Conservation (phyloP, 306 rosid genomes). For the Cyclanthera cordifolia region DNA sequence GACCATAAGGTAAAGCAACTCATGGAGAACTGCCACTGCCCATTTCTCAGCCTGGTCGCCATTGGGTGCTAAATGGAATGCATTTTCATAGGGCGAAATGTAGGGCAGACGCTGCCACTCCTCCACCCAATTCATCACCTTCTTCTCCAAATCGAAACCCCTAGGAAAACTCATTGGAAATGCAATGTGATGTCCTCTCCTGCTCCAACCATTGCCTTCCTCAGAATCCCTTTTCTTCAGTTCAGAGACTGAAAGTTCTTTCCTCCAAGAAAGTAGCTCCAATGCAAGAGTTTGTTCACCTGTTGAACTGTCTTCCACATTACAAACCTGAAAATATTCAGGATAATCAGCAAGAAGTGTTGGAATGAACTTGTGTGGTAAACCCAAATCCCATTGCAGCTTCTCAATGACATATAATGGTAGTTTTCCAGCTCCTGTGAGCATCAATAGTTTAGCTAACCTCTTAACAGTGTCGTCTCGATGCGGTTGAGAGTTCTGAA, state of each 20-base stretch:
- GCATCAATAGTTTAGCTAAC: conserved; percentile 65
- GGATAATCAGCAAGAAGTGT: conserved; percentile 60
- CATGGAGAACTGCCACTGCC: conserved; percentile 70
- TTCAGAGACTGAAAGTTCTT: conserved; percentile 53
- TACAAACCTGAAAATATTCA: conserved; percentile 58
- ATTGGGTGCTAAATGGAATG: conserved; percentile 45
- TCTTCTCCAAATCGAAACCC: conserved; percentile 65
- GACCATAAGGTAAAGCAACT: conserved; percentile 57
- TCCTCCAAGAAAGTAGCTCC: conserved; percentile 61
- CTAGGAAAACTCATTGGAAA: conserved; percentile 61
- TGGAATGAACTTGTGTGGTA: conserved; percentile 42
- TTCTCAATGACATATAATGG: conserved; percentile 55
- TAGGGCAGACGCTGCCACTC: conserved; percentile 79
- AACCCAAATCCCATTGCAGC: conserved; percentile 83
- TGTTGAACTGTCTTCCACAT: conserved; percentile 30
- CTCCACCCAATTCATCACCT: conserved; percentile 56
- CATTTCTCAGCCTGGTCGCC: conserved; percentile 79
- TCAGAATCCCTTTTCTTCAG: conserved; percentile 43
- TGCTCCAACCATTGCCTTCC: conserved; percentile 15
- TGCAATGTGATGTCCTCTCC: conserved; percentile 26
- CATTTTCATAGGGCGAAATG: conserved; percentile 67
- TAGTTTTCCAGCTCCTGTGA: conserved; percentile 42
- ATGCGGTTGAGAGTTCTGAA: conserved; percentile 30
- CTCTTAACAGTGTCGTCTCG: conserved; percentile 38
- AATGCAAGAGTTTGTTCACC: conserved; percentile 54